Evolutionary conservation across 1,284 basidiomycete genomes (phyloP), one percentile per base, ranked within the genome.

Genomic region (Neolentinus lepideus): DNA sequence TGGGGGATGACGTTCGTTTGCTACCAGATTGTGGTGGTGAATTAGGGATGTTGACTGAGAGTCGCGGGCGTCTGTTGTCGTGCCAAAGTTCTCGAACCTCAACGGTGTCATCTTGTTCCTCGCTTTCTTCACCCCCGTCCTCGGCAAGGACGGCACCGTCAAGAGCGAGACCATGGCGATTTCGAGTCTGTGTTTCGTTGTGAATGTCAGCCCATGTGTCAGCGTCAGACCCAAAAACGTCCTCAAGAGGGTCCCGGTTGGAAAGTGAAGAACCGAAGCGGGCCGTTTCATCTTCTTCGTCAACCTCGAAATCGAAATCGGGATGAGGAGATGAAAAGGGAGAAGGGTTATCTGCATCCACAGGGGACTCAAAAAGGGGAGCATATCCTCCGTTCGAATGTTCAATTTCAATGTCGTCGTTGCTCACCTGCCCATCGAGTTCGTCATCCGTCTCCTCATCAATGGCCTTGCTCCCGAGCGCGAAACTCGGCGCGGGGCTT

Each of bases 141-240:
- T 75, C 63, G 43, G 71, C 65, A 9, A 85, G 70, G 35, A 80
- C 76, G 2, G 70, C 70, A 25, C 72, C 78, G 56, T 77, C 78
- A 51, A 85, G 67, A 16, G 81, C 78, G 10, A 87, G 72, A 24
- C 80, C 68, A 35, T 80, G 75, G 50, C 80, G 67, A 59, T 80
- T 74, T 52, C 57, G 56, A 61, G 57, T 51, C 66, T 65, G 45
- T 56, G 59, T 46, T 54, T 64, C 67, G 48, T 62, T 66, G 54
- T 71, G 80, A 52, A 86, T 72, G 54, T 79, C 78, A 56, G 73
- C 72, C 84, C 84, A 85, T 2, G 78, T 76, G 60, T 84, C 79
- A 59, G 71, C 78, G 66, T 86, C 84, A 26, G 75, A 75, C 51
- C 83, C 83, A 62, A 78, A 78, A 21, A 79, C 70, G 59, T 80